Base-by-base conservation (phyloP, 495 filamentous ascomycete species). In the Penicillium soppii region DNA sequence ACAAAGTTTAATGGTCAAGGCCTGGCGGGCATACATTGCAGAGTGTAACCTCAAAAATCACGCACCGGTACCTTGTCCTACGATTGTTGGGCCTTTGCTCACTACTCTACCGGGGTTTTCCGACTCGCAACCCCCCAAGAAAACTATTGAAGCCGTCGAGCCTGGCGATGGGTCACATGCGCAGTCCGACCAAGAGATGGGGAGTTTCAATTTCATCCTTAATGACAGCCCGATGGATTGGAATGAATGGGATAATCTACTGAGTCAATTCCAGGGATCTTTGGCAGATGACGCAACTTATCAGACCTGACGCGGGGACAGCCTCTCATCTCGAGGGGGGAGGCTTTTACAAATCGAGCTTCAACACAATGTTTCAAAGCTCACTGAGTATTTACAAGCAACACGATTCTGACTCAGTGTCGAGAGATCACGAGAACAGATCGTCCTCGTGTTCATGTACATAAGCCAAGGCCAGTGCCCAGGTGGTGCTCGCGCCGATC, bases 231-330 rank as follows among this genome's bases (percentile, higher is more conserved):
- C 65, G 2, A 52, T 67, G 54, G 56, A 70, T 43, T 73, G 70
- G 70, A 51, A 49, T 37, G 57, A 71, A 35, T 70, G 70, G 68
- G 66, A 70, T 35, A 53, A 61, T 19, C 54, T 73, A 4, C 45
- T 71, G 22, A 63, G 59, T 30, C 56, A 68, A 13, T 71, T 69
- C 20, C 61, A 64, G 17, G 53, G 43, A 41, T 59, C 59, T 4
- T 30, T 62, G n/a, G 15, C 54, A 26, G 59, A 65, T 37, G 62
- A 62, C 41, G 49, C 49, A 20, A 50, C 27, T 8, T 33, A 50
- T 20, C 32, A 53, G 54, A n/a, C 52, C 7, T 42, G 45, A 17
- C 35, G 21, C 5, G n/a, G 30, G 17, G 7, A 39, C 9, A 13
- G 32, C 4, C 5, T 32, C n/a, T 45, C 23, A 45, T 32, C 6